phyloP scores from a whole-genome alignment of 176 grass and related monocot genomes.

The Juncus effusus region DNA sequence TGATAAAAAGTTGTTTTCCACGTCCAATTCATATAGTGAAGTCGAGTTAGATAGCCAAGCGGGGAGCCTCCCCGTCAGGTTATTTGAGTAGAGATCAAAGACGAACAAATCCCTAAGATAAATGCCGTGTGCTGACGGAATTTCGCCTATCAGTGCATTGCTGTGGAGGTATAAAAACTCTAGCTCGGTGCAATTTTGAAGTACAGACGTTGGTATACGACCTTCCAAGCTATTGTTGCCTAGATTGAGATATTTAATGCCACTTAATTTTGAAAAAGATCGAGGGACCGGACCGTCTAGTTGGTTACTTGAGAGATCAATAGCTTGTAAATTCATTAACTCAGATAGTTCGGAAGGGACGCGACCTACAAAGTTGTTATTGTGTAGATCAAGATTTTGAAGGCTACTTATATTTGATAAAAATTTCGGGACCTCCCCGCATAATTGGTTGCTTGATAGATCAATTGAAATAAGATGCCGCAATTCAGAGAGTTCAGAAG shows the following conservation, averaged over 20 bases:
- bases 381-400: constrained; percentile 35
- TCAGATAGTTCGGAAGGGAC: constrained; percentile 62
- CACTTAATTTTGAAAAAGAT: constrained; percentile 32
- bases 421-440: constrained; percentile 19
- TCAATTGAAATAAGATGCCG: neutral
- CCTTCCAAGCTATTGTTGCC: constrained; percentile 37
- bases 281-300: constrained; percentile 42
- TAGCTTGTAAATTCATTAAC: neutral
- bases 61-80: constrained; percentile 43
- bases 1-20: constrained; percentile 50
- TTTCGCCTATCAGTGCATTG: constrained; percentile 43
- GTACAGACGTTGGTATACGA: constrained; percentile 41
- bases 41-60: constrained; percentile 66
- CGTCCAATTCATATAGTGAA: neutral
- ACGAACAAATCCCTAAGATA: neutral
- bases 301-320: constrained; percentile 36
- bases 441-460: constrained; percentile 42
- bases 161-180: constrained; percentile 28
- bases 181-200: constrained; percentile 41
- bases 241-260: constrained; percentile 33
- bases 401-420: constrained; percentile 49
- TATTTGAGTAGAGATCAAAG: constrained; percentile 59
- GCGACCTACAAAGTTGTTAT: constrained; percentile 41
- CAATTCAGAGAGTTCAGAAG: constrained; percentile 51
- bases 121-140: constrained; percentile 26